A percentile compares a stretch with the other conserved stretches of the same genome.
Evolutionary conservation across 306 rosid genomes (phyloP).

Genomic region (Rubus idaeus): DNA sequence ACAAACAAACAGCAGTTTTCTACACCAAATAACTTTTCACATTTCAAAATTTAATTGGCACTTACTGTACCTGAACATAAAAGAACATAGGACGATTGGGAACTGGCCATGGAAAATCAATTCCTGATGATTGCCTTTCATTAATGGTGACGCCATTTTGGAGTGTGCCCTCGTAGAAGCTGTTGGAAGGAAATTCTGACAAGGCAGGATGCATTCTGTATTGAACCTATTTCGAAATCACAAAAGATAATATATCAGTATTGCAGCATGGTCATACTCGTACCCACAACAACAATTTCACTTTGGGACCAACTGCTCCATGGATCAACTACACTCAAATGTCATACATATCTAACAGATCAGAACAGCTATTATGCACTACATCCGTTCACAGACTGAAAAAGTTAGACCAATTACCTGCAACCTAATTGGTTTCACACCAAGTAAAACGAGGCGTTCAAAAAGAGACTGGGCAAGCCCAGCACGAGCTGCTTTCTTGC

Average conservation of each 20-base stretch:
- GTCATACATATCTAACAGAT: background rate
- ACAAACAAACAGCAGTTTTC: background rate
- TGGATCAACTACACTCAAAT: background rate
- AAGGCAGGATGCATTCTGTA: constrained; percentile 99
- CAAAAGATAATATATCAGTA: constrained; percentile 8
- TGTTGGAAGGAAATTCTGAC: constrained; percentile 97
- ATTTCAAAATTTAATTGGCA: background rate
- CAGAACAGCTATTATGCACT: background rate
- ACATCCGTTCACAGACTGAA: background rate
- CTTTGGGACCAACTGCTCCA: background rate
- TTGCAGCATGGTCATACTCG: background rate
- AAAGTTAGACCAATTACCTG: constrained; percentile 56
- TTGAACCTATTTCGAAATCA: constrained; percentile 65
- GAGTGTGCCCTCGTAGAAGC: constrained; percentile 96
- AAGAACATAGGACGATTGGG: constrained; percentile 99
- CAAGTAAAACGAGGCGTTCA: constrained; percentile 95
- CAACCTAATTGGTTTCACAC: constrained; percentile 96
- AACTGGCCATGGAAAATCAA: constrained; percentile 99
- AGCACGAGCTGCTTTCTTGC: constrained; percentile 99
- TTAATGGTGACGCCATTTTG: constrained; percentile 98
- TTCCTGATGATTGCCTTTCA: constrained; percentile 92
- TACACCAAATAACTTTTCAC: background rate
- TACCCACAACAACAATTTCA: background rate
- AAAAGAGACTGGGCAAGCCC: constrained; percentile 97
- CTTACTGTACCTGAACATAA: constrained; percentile 80